These are phyloP conservation scores for Myxozyma lipomycoides DNA, from an alignment of 805 yeast species.

Conservation along the genomic window DNA sequence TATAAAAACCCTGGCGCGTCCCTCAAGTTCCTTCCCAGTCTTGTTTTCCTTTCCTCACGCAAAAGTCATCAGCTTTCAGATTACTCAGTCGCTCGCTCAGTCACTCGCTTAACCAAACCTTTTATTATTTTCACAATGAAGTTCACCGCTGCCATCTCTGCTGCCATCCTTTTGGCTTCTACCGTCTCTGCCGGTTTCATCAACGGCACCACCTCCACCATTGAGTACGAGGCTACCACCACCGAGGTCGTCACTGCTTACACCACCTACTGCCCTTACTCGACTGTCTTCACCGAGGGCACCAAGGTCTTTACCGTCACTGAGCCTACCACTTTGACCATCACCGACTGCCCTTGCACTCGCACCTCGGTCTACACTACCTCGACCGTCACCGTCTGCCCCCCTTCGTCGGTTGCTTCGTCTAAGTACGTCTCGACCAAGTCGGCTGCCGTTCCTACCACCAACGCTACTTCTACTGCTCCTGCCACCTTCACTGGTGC, in stretches of 20 bases:
- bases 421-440: slow-evolving; percentile 14
- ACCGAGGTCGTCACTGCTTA: slow-evolving; percentile 59
- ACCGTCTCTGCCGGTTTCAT: slow-evolving; percentile 30
- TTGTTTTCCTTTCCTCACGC: no score
- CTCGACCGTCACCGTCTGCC: slow-evolving; percentile 36
- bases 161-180: slow-evolving; percentile 26
- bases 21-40: no score
- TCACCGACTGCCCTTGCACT: slow-evolving; percentile 87
- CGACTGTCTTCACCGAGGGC: slow-evolving; percentile 65
- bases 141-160: slow-evolving; percentile 27
- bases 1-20: no score
- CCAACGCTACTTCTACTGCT: slow-evolving; percentile 21
- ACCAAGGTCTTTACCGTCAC: slow-evolving; percentile 70
- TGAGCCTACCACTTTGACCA: slow-evolving; percentile 73
- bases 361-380: slow-evolving; percentile 41
- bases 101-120: slow-evolving; percentile 10
- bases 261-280: slow-evolving; percentile 79
- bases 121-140: slow-evolving; percentile 21
- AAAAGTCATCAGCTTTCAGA: no score
- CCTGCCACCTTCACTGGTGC: slow-evolving; percentile 32
- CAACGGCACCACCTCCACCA: slow-evolving; percentile 42
- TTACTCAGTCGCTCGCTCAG: no score
- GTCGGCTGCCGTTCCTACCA: slow-evolving; percentile 31
- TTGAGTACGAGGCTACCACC: slow-evolving; percentile 45
- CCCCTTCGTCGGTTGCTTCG: slow-evolving; percentile 21